Evolutionary conservation across 2,329 filamentous ascomycete species (phyloP), one percentile per base, ranked within the genome.

Genomic region (Akanthomyces lecanii): DNA sequence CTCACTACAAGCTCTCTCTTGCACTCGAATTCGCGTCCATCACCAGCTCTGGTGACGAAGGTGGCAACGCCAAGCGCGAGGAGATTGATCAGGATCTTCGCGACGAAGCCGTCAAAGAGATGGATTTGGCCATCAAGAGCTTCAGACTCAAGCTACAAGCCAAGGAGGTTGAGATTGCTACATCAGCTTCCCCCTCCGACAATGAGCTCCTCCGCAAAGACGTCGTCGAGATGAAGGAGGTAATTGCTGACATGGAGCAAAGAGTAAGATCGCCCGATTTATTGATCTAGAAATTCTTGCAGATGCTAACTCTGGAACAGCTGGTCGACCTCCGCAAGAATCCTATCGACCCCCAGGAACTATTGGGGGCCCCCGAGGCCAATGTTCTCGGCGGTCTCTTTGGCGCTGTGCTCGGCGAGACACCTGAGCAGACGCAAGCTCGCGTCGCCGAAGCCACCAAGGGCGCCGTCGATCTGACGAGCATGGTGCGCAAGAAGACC

Each of bases 1-100:
- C 91, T 18, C 92, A 99, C 78, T 99, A 90, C 81, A 98, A 97
- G 77, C 87, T 99, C 30, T 97, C 94, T 0, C 85, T 99, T 18
- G 95, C 95, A 0, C 84, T 99, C 33, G 95, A 99, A 73, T 98
- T 98, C 69, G 91, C 91, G 4, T 95, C 92, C 0, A 86, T 95
- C 52, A 90, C 88, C 6, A 81, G 84, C 1, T 76, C 81, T 14
- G 83, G 83, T 18, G 78, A 80, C 4, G 76, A 78, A 23, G 76
- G 77, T n/a, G 74, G 74, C 14, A 75, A 76, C 36, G 71, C 72
- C 53, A 85, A 77, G 77, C 80, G 77, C 65, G 74, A 77, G 67
- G 75, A 76, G 51, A 80, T 92, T 62, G 89, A 92, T 72, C 87
- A 91, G 74, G 79, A 76, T 16, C 79, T 92, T 70, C 84, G 90